Base-by-base conservation (phyloP, 2,329 filamentous ascomycete species). In the Drechslerella dactyloides region DNA sequence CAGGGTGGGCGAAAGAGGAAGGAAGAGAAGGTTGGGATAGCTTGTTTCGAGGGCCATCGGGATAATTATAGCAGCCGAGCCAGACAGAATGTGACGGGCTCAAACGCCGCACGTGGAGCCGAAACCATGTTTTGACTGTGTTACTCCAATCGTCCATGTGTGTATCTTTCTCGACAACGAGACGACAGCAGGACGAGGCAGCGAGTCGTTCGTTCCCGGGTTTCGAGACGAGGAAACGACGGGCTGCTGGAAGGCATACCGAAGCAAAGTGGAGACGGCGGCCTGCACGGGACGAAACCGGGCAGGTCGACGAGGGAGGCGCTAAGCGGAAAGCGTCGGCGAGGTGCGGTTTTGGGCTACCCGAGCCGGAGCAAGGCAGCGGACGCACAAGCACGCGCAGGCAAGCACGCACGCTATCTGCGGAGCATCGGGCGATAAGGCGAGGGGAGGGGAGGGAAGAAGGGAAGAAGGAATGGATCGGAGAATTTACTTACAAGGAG, bases 401-500 rank as follows among this genome's bases (percentile, higher is more conserved):
- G 27, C 27, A 8, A 8, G 4, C 27, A 33, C 27, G 27, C 27
- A 33, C n/a, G n/a, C 27, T 33, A 57, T 33, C 50, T 33, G 50
- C 35, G 33, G 57, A 65, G 52, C 42, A 48, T 35, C 27, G 27
- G 44, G 40, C 33, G 30, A n/a, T 11, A 17, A 19, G n/a, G n/a
- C 17, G 44, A 59, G 56, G 15, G 35, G 44, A 17, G 37, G n/a
- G n/a, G n/a, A n/a, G n/a, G n/a, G n/a, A n/a, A n/a, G n/a, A n/a
- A n/a, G n/a, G n/a, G n/a, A n/a, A n/a, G 52, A 56, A 56, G 51
- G 30, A 48, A 53, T 53, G 30, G 37, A 3, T 13, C n/a, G n/a
- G 21, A 37, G 33, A 8, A 21, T 13, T 13, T 17, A 73, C 69
- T 73, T 63, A 73, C 69, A 73, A 73, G 52, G 69, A 73, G 30